These are phyloP conservation scores for Linnemannia exigua DNA, from an alignment of 192 early-diverging fungal species.

Conservation along the genomic window DNA sequence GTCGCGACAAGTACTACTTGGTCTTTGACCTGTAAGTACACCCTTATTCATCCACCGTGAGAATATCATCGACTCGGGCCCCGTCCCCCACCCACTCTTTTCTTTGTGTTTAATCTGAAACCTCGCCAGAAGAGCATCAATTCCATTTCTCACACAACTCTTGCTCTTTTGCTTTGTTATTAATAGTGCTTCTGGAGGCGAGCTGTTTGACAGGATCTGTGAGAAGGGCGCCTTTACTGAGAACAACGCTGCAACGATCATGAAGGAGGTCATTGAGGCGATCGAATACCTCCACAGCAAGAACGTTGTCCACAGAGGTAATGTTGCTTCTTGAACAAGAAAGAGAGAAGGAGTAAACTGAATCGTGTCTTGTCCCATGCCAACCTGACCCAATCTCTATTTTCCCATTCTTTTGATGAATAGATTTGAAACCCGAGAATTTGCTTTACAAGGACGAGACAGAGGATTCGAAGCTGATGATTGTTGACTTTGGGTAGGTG, in stretches of 20 bases:
- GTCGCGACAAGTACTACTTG: constrained; percentile 80
- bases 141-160: neutral
- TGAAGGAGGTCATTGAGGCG: constrained; percentile 80
- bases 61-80: neutral
- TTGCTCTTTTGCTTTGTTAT: neutral
- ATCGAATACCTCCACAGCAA: constrained; percentile 89
- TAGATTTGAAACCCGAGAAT: constrained; percentile 91
- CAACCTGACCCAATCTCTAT: neutral
- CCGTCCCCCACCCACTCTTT: neutral
- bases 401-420: neutral
- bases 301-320: constrained; percentile 89
- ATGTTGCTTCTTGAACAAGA: neutral
- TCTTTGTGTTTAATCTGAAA: constrained; percentile 2
- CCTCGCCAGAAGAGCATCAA: neutral
- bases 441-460: constrained; percentile 79
- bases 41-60: neutral
- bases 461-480: constrained; percentile 78
- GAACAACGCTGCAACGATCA: constrained; percentile 81
- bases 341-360: neutral
- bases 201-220: constrained; percentile 89
- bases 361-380: neutral
- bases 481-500: constrained; percentile 87
- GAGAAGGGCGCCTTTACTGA: constrained; percentile 86
- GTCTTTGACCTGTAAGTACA: constrained; percentile 79
- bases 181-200: constrained; percentile 75